Base-by-base conservation (phyloP, 179 eudicot species). In the Silene coronaria region DNA sequence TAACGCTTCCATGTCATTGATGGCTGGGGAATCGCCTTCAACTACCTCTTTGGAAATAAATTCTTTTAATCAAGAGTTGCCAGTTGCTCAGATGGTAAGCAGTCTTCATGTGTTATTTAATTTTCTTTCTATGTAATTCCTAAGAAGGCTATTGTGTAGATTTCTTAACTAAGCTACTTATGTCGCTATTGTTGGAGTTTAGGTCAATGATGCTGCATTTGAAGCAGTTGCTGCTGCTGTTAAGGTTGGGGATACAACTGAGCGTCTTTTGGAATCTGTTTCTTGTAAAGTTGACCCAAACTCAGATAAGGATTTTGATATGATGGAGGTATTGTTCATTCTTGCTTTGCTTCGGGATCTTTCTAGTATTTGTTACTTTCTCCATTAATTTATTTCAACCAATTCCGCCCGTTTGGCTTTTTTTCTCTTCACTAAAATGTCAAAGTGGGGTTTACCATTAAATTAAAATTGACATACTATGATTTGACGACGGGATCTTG, bases 301-400 rank as follows among this genome's bases (percentile, higher is more conserved):
- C 66, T 58, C 78, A 45, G 45, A 65, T 16, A 79, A 76, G 67
- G 86, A 89, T 72, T 79, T 77, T 72, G 77, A 78, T 71, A 73
- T 83, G 82, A 74, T 79, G 45, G 87, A 84, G 91, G 98, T 93
- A 81, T 79, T 80, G 34, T 68, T 30, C 19, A 6, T 51, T 28
- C 24, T 26, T 27, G 19, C 17, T 16, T 26, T 71, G 62, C 36
- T 46, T 19, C 27, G 19, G 0, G 32, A 10, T 42, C 71, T 67
- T 19, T 8, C 13, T 6, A 51, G 74, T 71, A 71, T 7, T 27
- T 51, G 63, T 70, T 45, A 45, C 14, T 38, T 38, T 38, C 46
- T 45, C 14, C 16, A 45, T 45, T 45, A 45, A 45, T 45, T 45
- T 45, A 45, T 45, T 45, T 45, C 51, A 45, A 45, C 16, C 14